Percentiles rank a stretch among this genome's conserved stretches.
phyloP scores from a whole-genome alignment of 495 filamentous ascomycete species.

The Penicillium arizonense region DNA sequence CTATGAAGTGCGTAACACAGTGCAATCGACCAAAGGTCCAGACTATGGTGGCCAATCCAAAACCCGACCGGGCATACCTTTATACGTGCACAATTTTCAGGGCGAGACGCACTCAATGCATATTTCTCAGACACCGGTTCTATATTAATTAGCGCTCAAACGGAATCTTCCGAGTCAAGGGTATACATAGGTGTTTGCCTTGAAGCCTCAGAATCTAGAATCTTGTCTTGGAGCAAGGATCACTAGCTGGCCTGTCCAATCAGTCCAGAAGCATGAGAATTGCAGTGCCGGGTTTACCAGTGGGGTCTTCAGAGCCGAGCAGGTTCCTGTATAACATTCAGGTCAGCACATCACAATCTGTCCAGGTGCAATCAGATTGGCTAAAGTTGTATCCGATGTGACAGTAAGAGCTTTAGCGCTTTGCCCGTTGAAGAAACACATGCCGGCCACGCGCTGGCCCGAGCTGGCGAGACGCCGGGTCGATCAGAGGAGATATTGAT shows the following conservation, averaged over 20 bases:
- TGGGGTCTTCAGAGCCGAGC: neutral
- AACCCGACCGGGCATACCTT: too few species aligned
- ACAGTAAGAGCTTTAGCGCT: slow-evolving; percentile 7
- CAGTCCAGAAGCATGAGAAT: neutral
- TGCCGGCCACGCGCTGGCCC: slow-evolving; percentile 22
- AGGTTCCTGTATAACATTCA: neutral
- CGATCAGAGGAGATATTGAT: neutral
- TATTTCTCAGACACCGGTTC: too few species aligned
- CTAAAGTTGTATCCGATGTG: slow-evolving; percentile 1
- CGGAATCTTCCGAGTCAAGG: neutral
- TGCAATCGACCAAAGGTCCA: neutral
- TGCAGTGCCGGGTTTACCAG: neutral
- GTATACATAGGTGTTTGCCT: neutral
- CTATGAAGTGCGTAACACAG: neutral
- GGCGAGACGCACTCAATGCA: too few species aligned
- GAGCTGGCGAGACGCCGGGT: slow-evolving; percentile 15
- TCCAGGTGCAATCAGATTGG: slow-evolving; percentile 5
- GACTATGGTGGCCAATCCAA: too few species aligned
- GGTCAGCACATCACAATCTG: neutral
- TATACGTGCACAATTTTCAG: too few species aligned
- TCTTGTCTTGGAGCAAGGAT: neutral
- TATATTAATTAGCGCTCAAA: neutral
- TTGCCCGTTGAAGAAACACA: slow-evolving; percentile 17
- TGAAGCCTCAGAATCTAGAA: neutral
- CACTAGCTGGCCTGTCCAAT: neutral